Percentiles rank a stretch among this genome's conserved stretches.
These are phyloP conservation scores for Penicillium fuscoglaucum DNA, from an alignment of 2,329 filamentous ascomycete species.

Conservation along the genomic window DNA sequence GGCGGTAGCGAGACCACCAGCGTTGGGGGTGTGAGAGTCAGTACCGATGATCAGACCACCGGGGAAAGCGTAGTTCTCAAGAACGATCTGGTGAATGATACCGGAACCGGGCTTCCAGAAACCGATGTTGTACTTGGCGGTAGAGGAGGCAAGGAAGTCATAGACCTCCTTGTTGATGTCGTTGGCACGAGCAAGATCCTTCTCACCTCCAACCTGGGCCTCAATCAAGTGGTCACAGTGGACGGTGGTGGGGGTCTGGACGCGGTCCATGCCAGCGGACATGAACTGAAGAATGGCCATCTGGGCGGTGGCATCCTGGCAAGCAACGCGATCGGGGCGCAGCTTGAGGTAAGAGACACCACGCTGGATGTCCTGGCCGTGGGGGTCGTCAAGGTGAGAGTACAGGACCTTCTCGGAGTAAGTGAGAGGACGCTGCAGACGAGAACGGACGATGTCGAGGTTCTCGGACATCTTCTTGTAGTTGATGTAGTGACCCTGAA, in stretches of 20 bases:
- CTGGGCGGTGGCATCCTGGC: conserved; percentile 98
- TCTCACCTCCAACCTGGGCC: conserved; percentile 86
- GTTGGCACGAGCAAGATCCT: conserved; percentile 89
- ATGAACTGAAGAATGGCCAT: conserved; percentile 99
- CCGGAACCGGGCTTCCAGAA: conserved; percentile 99
- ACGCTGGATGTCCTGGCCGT: conserved; percentile 93
- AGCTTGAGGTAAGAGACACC: conserved; percentile 95
- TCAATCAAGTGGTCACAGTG: conserved; percentile 99
- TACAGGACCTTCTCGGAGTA: conserved; percentile 99
- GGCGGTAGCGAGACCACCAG: conserved; percentile 90
- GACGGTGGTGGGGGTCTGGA: conserved; percentile 91
- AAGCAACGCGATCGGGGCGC: conserved; percentile 94
- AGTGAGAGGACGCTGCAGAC: conserved; percentile 89
- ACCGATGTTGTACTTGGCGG: conserved; percentile 99
- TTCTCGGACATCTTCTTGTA: conserved; percentile 99
- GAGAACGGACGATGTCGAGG: conserved; percentile 81
- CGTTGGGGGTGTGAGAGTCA: conserved; percentile 97
- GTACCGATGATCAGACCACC: conserved; percentile 97
- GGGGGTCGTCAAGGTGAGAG: conserved; percentile 96
- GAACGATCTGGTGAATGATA: conserved; percentile 98
- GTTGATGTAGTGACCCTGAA: conserved; percentile 87
- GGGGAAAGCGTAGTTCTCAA: conserved; percentile 99
- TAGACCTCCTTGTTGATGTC: conserved; percentile 99
- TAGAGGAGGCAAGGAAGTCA: conserved; percentile 90
- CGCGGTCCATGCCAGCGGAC: conserved; percentile 93